These are phyloP conservation scores for Colletotrichum kahawae DNA, from an alignment of 2,329 filamentous ascomycete species.

Conservation along the genomic window DNA sequence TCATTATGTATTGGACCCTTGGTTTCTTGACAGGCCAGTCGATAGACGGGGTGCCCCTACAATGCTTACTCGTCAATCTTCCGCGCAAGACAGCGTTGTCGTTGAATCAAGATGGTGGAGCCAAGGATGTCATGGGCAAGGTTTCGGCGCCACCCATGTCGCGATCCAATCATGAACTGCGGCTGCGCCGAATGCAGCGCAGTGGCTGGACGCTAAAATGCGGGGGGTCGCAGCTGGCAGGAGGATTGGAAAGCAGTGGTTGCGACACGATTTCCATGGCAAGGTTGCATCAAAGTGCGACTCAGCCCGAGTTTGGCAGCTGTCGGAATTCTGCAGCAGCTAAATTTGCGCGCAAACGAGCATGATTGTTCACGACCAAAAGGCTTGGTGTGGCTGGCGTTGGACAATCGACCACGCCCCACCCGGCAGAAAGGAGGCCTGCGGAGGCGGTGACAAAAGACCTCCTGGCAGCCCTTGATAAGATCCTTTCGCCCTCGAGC, in stretches of 20 bases:
- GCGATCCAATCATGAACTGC: neutral
- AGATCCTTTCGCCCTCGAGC: neutral
- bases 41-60: neutral
- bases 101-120: neutral
- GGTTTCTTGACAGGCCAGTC: accelerated
- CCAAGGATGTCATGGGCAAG: neutral
- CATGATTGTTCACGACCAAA: neutral
- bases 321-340: neutral
- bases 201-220: neutral
- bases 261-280: neutral
- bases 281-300: neutral
- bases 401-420: neutral
- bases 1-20: accelerated
- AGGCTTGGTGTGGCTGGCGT: neutral
- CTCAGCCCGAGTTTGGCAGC: neutral
- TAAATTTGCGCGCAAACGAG: neutral
- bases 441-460: neutral
- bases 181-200: neutral
- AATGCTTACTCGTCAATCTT: neutral
- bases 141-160: neutral
- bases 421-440: neutral
- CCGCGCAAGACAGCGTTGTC: neutral
- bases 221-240: neutral
- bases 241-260: neutral
- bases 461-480: neutral